A percentile compares a stretch with the other conserved stretches of the same genome.
These are phyloP conservation scores for Babesia ovis DNA, from an alignment of 169 alveolate genomes.

Conservation along the genomic window DNA sequence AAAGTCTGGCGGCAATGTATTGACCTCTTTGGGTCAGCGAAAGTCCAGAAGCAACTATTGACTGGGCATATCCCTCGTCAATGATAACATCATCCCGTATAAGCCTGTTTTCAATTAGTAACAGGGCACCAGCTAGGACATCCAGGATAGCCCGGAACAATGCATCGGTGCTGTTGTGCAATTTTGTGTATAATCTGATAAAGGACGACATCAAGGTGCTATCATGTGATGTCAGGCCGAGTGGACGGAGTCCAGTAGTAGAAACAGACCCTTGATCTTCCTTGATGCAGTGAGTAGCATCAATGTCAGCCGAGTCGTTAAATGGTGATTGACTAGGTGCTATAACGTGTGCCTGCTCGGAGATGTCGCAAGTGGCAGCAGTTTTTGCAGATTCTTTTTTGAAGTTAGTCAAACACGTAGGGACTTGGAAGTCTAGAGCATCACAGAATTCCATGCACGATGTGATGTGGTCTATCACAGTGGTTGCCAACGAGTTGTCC, in stretches of 20 bases:
- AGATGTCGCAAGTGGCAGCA: too few relatives aligned
- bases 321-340: too few relatives aligned
- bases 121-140: conserved; percentile 1
- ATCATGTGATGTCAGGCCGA: not conserved
- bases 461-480: not conserved
- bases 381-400: too few relatives aligned
- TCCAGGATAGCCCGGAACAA: not conserved
- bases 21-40: conserved; percentile 3
- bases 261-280: not conserved
- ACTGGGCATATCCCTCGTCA: conserved; percentile 24
- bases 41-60: not conserved
- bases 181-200: not conserved
- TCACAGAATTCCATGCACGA: not conserved
- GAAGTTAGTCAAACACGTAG: too few relatives aligned
- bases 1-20: not conserved
- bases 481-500: not conserved
- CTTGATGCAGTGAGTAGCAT: too few relatives aligned
- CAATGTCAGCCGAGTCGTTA: not conserved
- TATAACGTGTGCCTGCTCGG: too few relatives aligned
- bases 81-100: conserved; percentile 8
- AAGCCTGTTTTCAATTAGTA: conserved; percentile 6
- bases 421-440: too few relatives aligned
- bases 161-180: not conserved
- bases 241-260: not conserved
- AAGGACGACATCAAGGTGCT: conserved; percentile 1